Evolutionary conservation across 1,284 basidiomycete genomes (phyloP), one percentile per base, ranked within the genome.

Genomic region (Tilletia caries): DNA sequence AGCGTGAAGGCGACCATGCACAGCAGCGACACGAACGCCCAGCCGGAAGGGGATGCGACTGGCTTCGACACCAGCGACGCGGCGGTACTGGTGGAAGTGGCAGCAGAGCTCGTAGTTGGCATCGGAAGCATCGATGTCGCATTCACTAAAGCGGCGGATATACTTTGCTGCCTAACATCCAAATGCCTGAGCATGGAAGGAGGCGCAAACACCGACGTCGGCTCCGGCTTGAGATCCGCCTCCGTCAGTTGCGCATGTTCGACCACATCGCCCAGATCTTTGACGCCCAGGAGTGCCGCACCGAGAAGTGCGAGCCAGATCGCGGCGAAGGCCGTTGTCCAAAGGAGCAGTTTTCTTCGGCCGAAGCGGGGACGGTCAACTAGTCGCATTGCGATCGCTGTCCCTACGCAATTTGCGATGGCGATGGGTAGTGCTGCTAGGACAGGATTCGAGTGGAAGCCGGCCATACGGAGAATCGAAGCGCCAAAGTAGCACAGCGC

Each of bases 371-470:
- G 44, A 0, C 34, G 13, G 48, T 80, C 79, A 29, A 80, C 72
- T 34, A 75, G 74, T 3, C 75, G 62, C 69, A 80, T 70, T 20
- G 78, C 76, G 1, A 76, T 33, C 3, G 70, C 68, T 2, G 79
- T 80, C 3, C 79, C 79, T 0, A 71, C 48, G 41, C 75, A 76
- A 69, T 80, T 80, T 64, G 78, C 75, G 0, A 79, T 34, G 0
- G 79, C 78, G 20, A 80, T 76, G 0, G 71, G 70, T 1, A 78
- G 68, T 3, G 78, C 77, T 13, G 77, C 75, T 12, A 71, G 70
- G 32, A 78, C 79, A 2, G 79, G 79, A 54, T 80, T 80, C 13
- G 70, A 65, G 2, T 66, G 66, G 60, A 80, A 80, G 2, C 78
- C 78, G 41, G 75, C 75, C 73, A 78, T 78, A 46, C 73, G 68